These are phyloP conservation scores for Rutstroemia sp. DNA, from an alignment of 2,329 filamentous ascomycete genomes.

Conservation along the genomic window DNA sequence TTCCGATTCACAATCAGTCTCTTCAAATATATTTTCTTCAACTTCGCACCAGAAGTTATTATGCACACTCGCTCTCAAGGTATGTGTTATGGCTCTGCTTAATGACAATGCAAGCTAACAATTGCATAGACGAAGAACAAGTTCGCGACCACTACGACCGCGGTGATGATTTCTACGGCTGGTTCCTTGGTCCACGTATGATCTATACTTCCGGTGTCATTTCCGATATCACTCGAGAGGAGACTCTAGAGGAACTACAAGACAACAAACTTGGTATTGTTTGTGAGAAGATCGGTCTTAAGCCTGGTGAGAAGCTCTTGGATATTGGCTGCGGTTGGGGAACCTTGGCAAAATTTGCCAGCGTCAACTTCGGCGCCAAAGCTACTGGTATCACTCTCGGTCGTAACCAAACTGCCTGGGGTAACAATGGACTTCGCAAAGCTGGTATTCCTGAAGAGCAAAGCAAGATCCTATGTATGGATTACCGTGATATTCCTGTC, in stretches of 20 bases:
- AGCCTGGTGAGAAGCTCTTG: slow-evolving; percentile 74
- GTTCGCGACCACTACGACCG: slow-evolving; percentile 97
- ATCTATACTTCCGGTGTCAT: slow-evolving; percentile 97
- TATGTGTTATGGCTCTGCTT: slow-evolving; percentile 30
- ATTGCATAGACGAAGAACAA: slow-evolving; percentile 76
- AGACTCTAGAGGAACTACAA: slow-evolving; percentile 88
- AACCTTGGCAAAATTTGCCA: slow-evolving; percentile 88
- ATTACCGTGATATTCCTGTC: slow-evolving; percentile 89
- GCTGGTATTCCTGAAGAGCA: slow-evolving; percentile 79
- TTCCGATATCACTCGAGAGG: slow-evolving; percentile 77
- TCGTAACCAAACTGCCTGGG: slow-evolving; percentile 95
- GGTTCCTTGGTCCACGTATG: slow-evolving; percentile 98
- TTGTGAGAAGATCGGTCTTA: slow-evolving; percentile 87
- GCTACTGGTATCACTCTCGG: slow-evolving; percentile 88
- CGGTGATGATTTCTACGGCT: slow-evolving; percentile 96
- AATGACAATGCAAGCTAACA: slow-evolving; percentile 23
- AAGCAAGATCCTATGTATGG: slow-evolving; percentile 88
- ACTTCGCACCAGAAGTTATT: slow-evolving; percentile 83
- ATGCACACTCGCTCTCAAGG: slow-evolving; percentile 88
- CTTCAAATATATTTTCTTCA: slow-evolving; percentile 81
- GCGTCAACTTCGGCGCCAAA: slow-evolving; percentile 78
- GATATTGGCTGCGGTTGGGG: slow-evolving; percentile 99
- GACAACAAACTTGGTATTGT: slow-evolving; percentile 96
- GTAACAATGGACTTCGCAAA: slow-evolving; percentile 80
- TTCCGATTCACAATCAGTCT: slow-evolving; percentile 83